A percentile compares a stretch with the other conserved stretches of the same genome.
Evolutionary conservation across 805 yeast species (phyloP).

Genomic region (Debaryomyces maramus): DNA sequence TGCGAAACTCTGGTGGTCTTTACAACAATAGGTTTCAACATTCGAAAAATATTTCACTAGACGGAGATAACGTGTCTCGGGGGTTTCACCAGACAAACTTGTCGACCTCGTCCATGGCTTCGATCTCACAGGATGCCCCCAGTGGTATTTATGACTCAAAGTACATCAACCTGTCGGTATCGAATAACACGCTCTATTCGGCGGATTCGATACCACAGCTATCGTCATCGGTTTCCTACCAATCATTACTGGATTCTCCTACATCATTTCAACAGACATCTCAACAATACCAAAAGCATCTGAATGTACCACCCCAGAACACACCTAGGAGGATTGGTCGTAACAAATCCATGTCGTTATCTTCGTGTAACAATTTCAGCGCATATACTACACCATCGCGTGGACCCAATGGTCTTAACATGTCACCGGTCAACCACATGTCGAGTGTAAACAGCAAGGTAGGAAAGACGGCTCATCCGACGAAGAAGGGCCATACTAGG

Average conservation of each 20-base stretch:
- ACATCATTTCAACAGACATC: conserved; percentile 19
- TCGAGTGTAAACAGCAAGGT: conserved; percentile 22
- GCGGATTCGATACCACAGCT: conserved; percentile 38
- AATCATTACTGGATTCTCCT: conserved; percentile 34
- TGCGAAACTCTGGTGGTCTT: conserved; percentile 4
- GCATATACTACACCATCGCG: conserved; percentile 37
- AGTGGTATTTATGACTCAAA: conserved; percentile 5
- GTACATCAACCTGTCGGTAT: conserved; percentile 11
- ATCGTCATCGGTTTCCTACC: conserved; percentile 35
- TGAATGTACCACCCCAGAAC: conserved; percentile 11
- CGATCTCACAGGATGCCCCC: conserved; percentile 24
- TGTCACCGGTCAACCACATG: conserved; percentile 24
- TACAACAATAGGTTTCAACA: conserved; percentile 14
- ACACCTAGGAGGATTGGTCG: conserved; percentile 38
- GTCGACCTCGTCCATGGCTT: conserved; percentile 24
- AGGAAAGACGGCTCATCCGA: conserved; percentile 35
- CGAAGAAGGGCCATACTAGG: conserved; percentile 37
- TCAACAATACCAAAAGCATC: conserved; percentile 8
- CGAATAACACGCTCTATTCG: conserved; percentile 29
- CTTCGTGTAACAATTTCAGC: conserved; percentile 19
- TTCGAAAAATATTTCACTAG: conserved; percentile 22
- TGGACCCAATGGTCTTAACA: conserved; percentile 11
- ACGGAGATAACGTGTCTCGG: conserved; percentile 13
- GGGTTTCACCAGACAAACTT: conserved; percentile 17
- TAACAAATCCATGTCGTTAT: conserved; percentile 34